Conservation (phyloP, 1,284 basidiomycete species). For the Inonotus hispidus region DNA sequence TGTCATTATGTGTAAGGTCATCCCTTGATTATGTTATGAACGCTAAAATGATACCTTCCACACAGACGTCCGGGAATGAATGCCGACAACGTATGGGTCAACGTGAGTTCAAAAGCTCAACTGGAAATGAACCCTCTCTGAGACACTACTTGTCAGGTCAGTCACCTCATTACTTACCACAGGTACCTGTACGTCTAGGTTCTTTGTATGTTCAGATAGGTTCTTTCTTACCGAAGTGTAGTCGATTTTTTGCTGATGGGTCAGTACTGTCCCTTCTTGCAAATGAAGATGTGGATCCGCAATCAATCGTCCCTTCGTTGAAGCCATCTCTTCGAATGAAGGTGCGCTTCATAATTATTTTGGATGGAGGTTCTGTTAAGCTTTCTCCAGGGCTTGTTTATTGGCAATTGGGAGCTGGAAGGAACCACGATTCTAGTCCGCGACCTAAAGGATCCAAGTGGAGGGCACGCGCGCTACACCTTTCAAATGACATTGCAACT, state of each 20-base stretch:
- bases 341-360: conserved; percentile 34
- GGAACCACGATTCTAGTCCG: conserved; percentile 55
- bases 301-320: conserved; percentile 72
- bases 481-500: conserved; percentile 84
- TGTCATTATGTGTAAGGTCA: conserved; percentile 74
- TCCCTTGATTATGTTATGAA: conserved; percentile 15
- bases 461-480: conserved; percentile 53
- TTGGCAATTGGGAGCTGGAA: conserved; percentile 63
- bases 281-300: conserved; percentile 74
- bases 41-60: conserved; percentile 11
- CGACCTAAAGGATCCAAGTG: conserved; percentile 54
- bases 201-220: not conserved
- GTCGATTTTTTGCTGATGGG: conserved; percentile 87
- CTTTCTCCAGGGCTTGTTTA: conserved; percentile 51
- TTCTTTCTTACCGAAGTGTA: conserved; percentile 27
- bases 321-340: conserved; percentile 77
- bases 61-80: conserved; percentile 68
- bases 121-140: conserved; percentile 5
- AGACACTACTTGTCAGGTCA: conserved; percentile 38
- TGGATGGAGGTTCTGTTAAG: not conserved
- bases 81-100: conserved; percentile 76
- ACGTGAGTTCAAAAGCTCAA: conserved; percentile 43
- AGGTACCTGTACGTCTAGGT: conserved; percentile 61
- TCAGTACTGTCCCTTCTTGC: conserved; percentile 81
- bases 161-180: conserved; percentile 77